These are phyloP conservation scores for Chalaropsis thielavioides DNA, from an alignment of 2,329 filamentous ascomycete genomes.

Conservation along the genomic window DNA sequence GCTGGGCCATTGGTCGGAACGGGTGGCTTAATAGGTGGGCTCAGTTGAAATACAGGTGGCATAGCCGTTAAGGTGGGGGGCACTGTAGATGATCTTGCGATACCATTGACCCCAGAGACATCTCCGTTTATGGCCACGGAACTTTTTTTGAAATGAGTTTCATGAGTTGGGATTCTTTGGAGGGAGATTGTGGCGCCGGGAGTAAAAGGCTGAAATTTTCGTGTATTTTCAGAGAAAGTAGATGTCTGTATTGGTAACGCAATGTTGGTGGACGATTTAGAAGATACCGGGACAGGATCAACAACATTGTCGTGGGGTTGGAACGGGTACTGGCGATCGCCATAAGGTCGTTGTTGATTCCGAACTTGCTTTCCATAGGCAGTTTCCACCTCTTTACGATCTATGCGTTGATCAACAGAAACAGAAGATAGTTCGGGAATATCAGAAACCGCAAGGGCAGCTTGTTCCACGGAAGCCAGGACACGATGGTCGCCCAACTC, in stretches of 20 bases:
- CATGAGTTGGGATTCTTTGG: not conserved
- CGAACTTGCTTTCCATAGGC: not conserved
- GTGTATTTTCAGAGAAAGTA: not conserved
- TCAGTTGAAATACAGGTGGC: not conserved
- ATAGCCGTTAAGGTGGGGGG: not conserved
- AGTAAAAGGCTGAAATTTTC: slow-evolving; percentile 12
- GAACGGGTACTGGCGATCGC: slow-evolving; percentile 17
- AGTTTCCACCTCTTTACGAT: slow-evolving; percentile 4
- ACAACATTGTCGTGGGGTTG: slow-evolving; percentile 12
- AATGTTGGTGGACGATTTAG: not conserved
- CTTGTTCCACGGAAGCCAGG: slow-evolving; percentile 24
- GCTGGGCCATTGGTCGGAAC: not conserved
- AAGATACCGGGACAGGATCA: not conserved
- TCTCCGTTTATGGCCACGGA: not conserved
- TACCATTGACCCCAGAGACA: not conserved
- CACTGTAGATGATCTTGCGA: not conserved
- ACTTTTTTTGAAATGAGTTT: not conserved
- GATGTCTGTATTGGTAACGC: not conserved
- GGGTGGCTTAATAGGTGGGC: not conserved
- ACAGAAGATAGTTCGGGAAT: slow-evolving; percentile 29
- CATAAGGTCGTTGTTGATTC: slow-evolving; percentile 10
- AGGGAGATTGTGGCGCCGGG: not conserved
- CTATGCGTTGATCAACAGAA: not conserved
- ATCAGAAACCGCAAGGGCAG: slow-evolving; percentile 16
- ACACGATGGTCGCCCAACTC: slow-evolving; percentile 31